Base-by-base conservation (phyloP, 2,329 filamentous ascomycete species). In the Penicillium digitatum region DNA sequence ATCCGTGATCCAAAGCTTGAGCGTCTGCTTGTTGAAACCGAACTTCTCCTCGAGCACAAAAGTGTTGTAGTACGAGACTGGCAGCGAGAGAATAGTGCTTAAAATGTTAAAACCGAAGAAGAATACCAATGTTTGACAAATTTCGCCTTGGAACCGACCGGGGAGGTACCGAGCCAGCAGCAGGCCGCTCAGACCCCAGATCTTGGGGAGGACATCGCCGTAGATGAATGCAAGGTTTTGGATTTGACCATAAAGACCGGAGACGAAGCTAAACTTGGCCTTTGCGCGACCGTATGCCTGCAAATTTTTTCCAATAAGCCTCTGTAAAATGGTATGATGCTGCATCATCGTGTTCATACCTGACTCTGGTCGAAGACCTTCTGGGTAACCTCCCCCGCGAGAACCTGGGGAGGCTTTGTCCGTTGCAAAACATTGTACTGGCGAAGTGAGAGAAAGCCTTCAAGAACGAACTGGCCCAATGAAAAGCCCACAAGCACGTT, bases 11-110 rank as follows among this genome's bases (percentile, higher is more conserved):
- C 93, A 99, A 29, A 97, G 81, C 73, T 86, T 86, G 52, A 90
- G 79, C 0, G 94, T 97, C 81, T 96, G 91, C 79, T 99, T 99
- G 77, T 99, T 99, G 84, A 99, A 99, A 47, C 94, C 94, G 67
- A 95, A 99, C 71, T 90, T 89, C 77, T 96, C 92, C 76, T 99
- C 94, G 53, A 99, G 81, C 45, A 97, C 89, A 69, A 99, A 99
- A 12, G 90, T 94, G 77, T 92, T 87, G 80, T 97, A 99, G 74
- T 96, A 86, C 52, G 86, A 88, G 57, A 86, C 83, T 3, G 94
- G 94, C 50, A 97, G 78, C 54, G 87, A 88, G 60, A 96, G 77
- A 52, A 89, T 62, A 68, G 93, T 90, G 65, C 91, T 88, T 66
- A 95, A 82, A 67, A 95, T 74, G 66, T 90, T 87, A 74, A 96